Conservation (phyloP, 2,329 filamentous ascomycete genomes). For the Bipolaris cookei region DNA sequence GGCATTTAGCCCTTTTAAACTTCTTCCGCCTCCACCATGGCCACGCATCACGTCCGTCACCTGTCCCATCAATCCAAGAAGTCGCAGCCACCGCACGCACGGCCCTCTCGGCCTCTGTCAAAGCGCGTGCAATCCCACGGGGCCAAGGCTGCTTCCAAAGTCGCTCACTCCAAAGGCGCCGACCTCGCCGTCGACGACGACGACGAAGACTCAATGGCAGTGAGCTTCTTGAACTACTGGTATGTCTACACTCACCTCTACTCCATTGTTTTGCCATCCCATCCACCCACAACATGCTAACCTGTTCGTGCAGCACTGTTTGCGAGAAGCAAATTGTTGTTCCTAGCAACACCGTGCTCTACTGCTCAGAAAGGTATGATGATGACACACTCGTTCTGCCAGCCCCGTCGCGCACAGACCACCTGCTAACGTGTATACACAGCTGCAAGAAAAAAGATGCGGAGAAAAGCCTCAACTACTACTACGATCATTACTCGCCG, state of each 20-base stretch:
- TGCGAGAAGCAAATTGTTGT: constrained; percentile 70
- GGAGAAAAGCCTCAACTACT: constrained; percentile 43
- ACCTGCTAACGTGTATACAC: constrained; percentile 21
- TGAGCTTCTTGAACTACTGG: constrained; percentile 62
- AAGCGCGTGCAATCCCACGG: constrained; percentile 45
- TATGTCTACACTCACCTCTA: constrained; percentile 35
- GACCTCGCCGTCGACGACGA: constrained; percentile 37
- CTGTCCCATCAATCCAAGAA: constrained; percentile 46
- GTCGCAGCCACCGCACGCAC: constrained; percentile 43
- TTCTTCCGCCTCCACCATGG: constrained; percentile 43
- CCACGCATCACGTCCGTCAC: constrained; percentile 46
- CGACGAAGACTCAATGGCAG: constrained; percentile 58
- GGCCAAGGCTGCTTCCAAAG: constrained; percentile 37
- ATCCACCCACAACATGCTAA: constrained; percentile 16
- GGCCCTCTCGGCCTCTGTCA: constrained; percentile 42
- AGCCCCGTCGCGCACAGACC: not conserved
- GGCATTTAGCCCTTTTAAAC: constrained; percentile 46
- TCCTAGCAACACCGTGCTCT: constrained; percentile 65
- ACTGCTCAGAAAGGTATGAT: constrained; percentile 68
- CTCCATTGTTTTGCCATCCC: not conserved
- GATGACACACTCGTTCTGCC: constrained; percentile 32
- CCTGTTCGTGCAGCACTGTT: constrained; percentile 57
- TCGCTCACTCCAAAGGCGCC: constrained; percentile 31
- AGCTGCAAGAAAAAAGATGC: constrained; percentile 57
- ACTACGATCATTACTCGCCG: constrained; percentile 44